These are phyloP conservation scores for Rhizophora mangle DNA, from an alignment of 345 rosid genomes.

Conservation along the genomic window DNA sequence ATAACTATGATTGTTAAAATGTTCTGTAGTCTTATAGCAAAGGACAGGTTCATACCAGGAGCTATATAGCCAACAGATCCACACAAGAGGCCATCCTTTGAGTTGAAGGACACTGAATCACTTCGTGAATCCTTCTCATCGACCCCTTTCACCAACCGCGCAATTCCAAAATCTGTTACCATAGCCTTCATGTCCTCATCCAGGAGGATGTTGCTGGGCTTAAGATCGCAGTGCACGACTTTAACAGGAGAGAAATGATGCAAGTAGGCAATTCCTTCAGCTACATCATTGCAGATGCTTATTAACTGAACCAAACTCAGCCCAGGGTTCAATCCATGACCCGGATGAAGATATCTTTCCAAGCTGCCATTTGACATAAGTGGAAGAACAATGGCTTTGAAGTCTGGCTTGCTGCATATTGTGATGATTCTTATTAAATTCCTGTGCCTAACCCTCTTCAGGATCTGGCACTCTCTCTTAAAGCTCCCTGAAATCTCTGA, in stretches of 20 bases:
- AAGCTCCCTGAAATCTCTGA: slow-evolving; percentile 57
- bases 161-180: slow-evolving; percentile 86
- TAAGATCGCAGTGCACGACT: slow-evolving; percentile 94
- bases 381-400: slow-evolving; percentile 85
- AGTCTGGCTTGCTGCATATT: slow-evolving; percentile 76
- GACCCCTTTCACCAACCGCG: slow-evolving; percentile 51
- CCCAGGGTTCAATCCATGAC: slow-evolving; percentile 28
- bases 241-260: slow-evolving; percentile 79
- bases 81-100: slow-evolving; percentile 68
- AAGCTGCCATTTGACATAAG: slow-evolving; percentile 85
- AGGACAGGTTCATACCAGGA: slow-evolving; percentile 55
- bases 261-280: slow-evolving; percentile 80
- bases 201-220: slow-evolving; percentile 90
- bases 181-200: slow-evolving; percentile 85
- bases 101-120: slow-evolving; percentile 58
- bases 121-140: slow-evolving; percentile 32
- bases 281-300: slow-evolving; percentile 72
- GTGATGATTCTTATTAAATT: slow-evolving; percentile 83
- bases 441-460: slow-evolving; percentile 77
- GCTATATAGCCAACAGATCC: slow-evolving; percentile 95
- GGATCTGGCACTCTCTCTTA: slow-evolving; percentile 75
- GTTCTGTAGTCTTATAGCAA: neutral
- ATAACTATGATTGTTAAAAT: too few relatives aligned
- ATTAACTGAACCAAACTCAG: slow-evolving; percentile 70
- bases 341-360: slow-evolving; percentile 66